A percentile compares a stretch with the other conserved stretches of the same genome.
phyloP scores from a whole-genome alignment of 371 early-diverging fungal species.

The Umbelopsis sp. region DNA sequence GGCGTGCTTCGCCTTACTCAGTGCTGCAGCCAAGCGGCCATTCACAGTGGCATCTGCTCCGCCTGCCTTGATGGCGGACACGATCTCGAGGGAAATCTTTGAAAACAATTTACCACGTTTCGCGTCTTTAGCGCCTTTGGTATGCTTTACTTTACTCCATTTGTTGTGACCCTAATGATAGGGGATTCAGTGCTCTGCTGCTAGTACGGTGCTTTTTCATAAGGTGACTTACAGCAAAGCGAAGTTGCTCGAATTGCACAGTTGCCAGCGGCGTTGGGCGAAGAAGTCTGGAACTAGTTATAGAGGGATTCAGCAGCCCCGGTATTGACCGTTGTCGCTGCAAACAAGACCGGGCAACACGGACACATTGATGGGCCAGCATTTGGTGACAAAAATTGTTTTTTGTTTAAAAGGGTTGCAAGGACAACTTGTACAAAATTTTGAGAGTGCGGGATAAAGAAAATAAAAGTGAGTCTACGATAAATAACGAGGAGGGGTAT shows the following conservation, averaged over 20 bases:
- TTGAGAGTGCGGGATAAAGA: background rate
- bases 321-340: background rate
- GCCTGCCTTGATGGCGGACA: constrained; percentile 61
- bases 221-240: constrained; percentile 41
- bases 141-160: constrained; percentile 73
- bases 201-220: background rate
- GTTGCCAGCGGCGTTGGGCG: background rate
- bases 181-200: background rate
- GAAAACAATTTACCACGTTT: constrained; percentile 58
- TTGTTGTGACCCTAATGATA: constrained; percentile 60
- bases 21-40: constrained; percentile 56
- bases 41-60: constrained; percentile 57
- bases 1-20: constrained; percentile 62
- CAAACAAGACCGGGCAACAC: constrained; percentile 3
- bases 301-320: background rate
- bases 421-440: constrained; percentile 6
- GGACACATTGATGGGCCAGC: background rate
- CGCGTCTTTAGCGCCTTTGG: constrained; percentile 63
- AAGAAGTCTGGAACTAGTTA: background rate
- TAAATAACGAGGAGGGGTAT: background rate
- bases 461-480: background rate
- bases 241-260: constrained; percentile 33
- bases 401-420: background rate
- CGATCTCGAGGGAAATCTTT: constrained; percentile 64
- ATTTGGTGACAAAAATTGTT: background rate